Evolutionary conservation across 2,329 filamentous ascomycete genomes (phyloP).

Genomic region (Talaromyces sp.): DNA sequence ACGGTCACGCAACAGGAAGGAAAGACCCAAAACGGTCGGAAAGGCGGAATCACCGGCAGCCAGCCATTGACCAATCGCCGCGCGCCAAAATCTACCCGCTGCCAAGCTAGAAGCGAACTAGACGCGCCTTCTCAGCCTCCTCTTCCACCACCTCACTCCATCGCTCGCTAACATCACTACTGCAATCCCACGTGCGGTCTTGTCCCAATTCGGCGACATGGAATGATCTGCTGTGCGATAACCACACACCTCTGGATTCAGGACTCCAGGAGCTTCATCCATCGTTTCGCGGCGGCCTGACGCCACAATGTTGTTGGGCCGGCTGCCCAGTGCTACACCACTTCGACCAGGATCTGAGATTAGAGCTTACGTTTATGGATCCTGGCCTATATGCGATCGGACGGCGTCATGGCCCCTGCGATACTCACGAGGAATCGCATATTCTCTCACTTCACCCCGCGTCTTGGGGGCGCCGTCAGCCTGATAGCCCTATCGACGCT

Average conservation of each 20-base stretch:
- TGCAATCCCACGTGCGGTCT: background rate
- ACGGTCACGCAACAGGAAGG: background rate
- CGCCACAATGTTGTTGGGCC: background rate
- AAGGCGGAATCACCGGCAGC: background rate
- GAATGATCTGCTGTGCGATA: no score
- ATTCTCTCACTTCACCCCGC: conserved; percentile 10
- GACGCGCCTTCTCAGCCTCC: background rate
- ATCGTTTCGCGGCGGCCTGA: background rate
- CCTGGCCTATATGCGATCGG: background rate
- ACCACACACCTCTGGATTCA: background rate
- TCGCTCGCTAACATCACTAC: background rate
- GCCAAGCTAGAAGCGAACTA: background rate
- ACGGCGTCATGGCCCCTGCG: background rate
- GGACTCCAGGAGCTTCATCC: background rate
- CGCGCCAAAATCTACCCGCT: background rate
- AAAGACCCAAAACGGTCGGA: background rate
- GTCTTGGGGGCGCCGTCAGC: conserved; percentile 9
- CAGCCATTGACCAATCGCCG: background rate
- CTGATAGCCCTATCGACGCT: conserved; percentile 34
- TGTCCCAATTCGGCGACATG: background rate
- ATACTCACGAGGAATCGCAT: conserved; percentile 7
- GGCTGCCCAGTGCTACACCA: background rate
- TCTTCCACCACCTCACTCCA: background rate
- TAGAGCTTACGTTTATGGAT: background rate
- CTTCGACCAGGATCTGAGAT: background rate